A percentile compares a stretch with the other conserved stretches of the same genome.
These are phyloP conservation scores for Suillus clintonianus DNA, from an alignment of 768 basidiomycete species.

Conservation along the genomic window DNA sequence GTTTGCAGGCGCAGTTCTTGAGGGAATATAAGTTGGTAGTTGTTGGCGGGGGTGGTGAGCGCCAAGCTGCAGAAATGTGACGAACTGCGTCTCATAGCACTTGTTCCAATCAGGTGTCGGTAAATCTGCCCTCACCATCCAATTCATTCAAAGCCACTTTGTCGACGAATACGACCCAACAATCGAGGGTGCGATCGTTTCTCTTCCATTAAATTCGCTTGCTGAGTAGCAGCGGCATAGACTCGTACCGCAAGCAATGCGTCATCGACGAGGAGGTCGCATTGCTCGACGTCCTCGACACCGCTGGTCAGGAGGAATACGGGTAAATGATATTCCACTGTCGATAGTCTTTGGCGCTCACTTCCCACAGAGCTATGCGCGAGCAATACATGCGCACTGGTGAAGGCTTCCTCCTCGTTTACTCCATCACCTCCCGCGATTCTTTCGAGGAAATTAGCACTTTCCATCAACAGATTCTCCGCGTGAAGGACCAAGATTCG, in stretches of 20 bases:
- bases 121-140: conserved; percentile 94
- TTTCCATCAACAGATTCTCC: conserved; percentile 94
- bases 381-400: conserved; percentile 99
- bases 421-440: conserved; percentile 96
- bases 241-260: conserved; percentile 96
- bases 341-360: conserved; percentile 4
- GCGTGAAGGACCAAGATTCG: conserved; percentile 94
- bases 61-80: conserved; percentile 18
- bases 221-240: conserved; percentile 39
- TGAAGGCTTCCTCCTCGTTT: conserved; percentile 96
- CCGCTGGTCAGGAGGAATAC: conserved; percentile 98
- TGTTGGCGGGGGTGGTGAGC: conserved; percentile 93
- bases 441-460: conserved; percentile 97
- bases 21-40: conserved; percentile 99
- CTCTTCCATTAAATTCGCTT: not conserved
- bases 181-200: conserved; percentile 67
- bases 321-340: conserved; percentile 57
- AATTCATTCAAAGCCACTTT: conserved; percentile 96
- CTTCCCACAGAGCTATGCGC: conserved; percentile 80
- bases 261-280: conserved; percentile 99
- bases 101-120: conserved; percentile 41
- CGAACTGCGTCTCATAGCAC: not conserved
- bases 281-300: conserved; percentile 93
- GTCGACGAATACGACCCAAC: conserved; percentile 95
- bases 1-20: conserved; percentile 76